Percentiles rank a stretch among this genome's conserved stretches.
Evolutionary conservation across 2,329 filamentous ascomycete species (phyloP).

Genomic region (Nigrograna mackinnonii): DNA sequence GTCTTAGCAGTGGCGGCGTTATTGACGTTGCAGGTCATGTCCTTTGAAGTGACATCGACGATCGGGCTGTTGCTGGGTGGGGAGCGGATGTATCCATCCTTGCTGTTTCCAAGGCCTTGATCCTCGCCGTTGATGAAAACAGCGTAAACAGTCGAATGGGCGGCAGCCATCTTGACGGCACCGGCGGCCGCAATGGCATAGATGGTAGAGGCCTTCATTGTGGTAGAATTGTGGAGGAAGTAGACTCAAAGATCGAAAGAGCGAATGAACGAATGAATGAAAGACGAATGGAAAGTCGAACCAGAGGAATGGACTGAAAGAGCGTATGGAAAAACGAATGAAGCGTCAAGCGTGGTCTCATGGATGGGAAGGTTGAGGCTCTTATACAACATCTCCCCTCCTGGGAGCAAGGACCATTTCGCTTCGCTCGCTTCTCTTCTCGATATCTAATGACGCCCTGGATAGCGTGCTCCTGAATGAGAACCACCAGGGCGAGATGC

Average conservation of each 20-base stretch:
- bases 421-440: too few relatives aligned
- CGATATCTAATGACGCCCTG: conserved; percentile 9
- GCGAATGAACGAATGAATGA: conserved; percentile 15
- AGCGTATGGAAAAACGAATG: conserved; percentile 22
- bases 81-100: conserved; percentile 53
- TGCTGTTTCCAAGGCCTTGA: conserved; percentile 39
- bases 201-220: conserved; percentile 37
- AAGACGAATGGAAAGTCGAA: conserved; percentile 17
- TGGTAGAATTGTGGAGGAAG: conserved; percentile 9
- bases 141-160: conserved; percentile 39
- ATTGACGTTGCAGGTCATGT: conserved; percentile 41
- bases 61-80: conserved; percentile 42
- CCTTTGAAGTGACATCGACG: conserved; percentile 35
- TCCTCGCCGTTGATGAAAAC: conserved; percentile 47
- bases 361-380: conserved; percentile 7
- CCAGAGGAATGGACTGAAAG: conserved; percentile 19
- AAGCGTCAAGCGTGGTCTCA: conserved; percentile 34
- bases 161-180: conserved; percentile 27
- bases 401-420: conserved; percentile 16
- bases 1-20: conserved; percentile 41
- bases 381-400: conserved; percentile 21
- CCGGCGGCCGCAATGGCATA: conserved; percentile 32
- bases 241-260: conserved; percentile 13
- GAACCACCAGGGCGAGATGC: conserved; percentile 14
- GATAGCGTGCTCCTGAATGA: conserved; percentile 12